These are phyloP conservation scores for Ceratocystis cubensis DNA, from an alignment of 2,329 filamentous ascomycete species.

Conservation along the genomic window DNA sequence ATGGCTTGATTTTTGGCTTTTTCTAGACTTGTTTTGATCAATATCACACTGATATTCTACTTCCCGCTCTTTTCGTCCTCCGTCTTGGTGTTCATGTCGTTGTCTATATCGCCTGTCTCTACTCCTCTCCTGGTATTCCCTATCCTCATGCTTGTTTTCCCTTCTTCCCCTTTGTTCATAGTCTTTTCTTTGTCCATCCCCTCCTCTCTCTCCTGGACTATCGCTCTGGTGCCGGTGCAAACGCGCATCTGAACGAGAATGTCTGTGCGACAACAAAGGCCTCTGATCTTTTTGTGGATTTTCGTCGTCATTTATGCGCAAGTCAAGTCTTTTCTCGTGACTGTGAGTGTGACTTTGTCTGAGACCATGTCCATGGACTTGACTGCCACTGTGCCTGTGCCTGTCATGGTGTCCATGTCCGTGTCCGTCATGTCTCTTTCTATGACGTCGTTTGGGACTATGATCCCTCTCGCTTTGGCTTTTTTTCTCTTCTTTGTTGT, in stretches of 20 bases:
- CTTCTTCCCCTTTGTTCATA: not conserved
- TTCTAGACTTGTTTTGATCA: slow-evolving; percentile 11
- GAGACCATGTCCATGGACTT: not conserved
- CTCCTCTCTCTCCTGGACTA: not conserved
- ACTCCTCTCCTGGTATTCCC: not conserved
- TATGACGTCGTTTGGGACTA: slow-evolving; percentile 11
- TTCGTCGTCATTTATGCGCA: not conserved
- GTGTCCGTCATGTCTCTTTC: slow-evolving; percentile 23
- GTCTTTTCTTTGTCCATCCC: not conserved
- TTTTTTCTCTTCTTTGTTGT: not conserved
- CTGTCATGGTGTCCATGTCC: slow-evolving; percentile 20
- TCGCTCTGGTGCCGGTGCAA: not conserved
- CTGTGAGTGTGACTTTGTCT: not conserved
- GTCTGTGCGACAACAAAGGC: slow-evolving; percentile 5
- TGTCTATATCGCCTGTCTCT: not conserved
- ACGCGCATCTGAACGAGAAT: not conserved
- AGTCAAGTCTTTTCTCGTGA: not conserved
- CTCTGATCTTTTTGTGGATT: slow-evolving; percentile 7
- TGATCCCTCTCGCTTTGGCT: slow-evolving; percentile 11
- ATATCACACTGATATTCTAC: not conserved
- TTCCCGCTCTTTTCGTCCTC: not conserved
- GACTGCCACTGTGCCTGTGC: not conserved
- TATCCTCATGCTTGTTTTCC: not conserved
- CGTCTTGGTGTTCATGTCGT: not conserved
- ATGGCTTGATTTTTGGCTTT: not conserved